Conservation (phyloP, 1,139 yeast genomes). For the Eremothecium cymbalariae region DNA sequence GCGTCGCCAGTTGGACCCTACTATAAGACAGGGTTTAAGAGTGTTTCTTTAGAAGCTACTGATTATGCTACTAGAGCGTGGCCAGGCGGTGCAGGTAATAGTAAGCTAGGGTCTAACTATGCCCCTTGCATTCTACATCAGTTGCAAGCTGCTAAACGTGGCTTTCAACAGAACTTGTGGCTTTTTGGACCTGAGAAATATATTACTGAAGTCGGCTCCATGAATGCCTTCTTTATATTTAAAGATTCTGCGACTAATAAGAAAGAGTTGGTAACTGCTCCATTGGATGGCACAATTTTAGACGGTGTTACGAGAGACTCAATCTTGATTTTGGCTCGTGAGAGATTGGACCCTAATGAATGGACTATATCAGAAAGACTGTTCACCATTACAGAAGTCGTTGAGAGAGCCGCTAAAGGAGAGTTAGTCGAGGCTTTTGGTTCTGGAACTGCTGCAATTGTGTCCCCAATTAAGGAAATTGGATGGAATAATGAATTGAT, state of each 20-base stretch:
- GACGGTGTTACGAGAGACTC: conserved; percentile 97
- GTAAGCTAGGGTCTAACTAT: conserved; percentile 93
- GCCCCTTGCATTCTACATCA: conserved; percentile 93
- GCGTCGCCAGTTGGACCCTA: conserved; percentile 94
- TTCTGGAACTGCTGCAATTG: conserved; percentile 95
- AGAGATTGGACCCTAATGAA: conserved; percentile 58
- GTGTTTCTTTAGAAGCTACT: conserved; percentile 87
- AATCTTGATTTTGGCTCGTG: conserved; percentile 64
- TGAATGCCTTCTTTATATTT: conserved; percentile 89
- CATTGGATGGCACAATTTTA: conserved; percentile 91
- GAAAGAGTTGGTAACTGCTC: conserved; percentile 91
- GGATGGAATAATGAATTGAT: conserved; percentile 71
- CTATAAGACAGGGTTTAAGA: conserved; percentile 87
- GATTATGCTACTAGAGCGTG: conserved; percentile 94
- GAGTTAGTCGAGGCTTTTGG: conserved; percentile 92
- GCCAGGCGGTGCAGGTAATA: conserved; percentile 98
- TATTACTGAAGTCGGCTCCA: conserved; percentile 95
- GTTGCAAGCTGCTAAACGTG: conserved; percentile 75
- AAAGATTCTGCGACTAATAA: conserved; percentile 60
- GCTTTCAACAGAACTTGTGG: conserved; percentile 95
- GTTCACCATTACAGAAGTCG: conserved; percentile 72
- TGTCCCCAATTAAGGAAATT: conserved; percentile 82
- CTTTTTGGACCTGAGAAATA: conserved; percentile 82
- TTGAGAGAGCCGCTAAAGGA: conserved; percentile 67
- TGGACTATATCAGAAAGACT: conserved; percentile 81